Evolutionary conservation across 257 asterid genomes (phyloP), one percentile per base, ranked within the genome.

Genomic region (Nicotiana knightiana): DNA sequence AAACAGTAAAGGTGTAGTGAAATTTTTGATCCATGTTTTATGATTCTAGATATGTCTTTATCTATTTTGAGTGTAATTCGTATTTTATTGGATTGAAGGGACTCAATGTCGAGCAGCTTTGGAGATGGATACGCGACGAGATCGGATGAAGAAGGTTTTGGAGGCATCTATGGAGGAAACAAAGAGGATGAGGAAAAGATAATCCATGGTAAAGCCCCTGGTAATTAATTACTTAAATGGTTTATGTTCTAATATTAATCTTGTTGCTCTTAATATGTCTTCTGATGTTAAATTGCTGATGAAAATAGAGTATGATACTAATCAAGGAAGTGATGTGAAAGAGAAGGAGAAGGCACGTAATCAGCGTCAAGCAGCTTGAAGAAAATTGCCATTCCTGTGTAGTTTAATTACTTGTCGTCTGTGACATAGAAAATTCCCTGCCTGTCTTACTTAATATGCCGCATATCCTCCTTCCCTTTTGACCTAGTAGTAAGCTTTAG

Each of bases 131-230:
- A 94, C 17, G 88, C 93, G 6, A 85, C 94, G 21, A 89, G 97
- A 85, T 85, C 89, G 1, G 97, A 93, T 8, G 98, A 93, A 28
- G 97, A 94, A 79, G 98, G 98, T 13, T 94, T 88, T 71, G 97
- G 98, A 26, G 94, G 98, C 0, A 78, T 82, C 5, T 89, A 89
- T 46, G 87, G 90, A 2, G 84, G 90, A 46, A 93, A 89, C 35
- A 75, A 81, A 51, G 82, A 85, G n/a, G 89, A 82, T 0, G 91
- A 87, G 12, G 89, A 86, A 6, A 81, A 85, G 39, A 83, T 62
- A 6, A 78, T 10, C 1, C 84, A 76, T 11, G 84, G 89, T 21
- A 61, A 63, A 53, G 81, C 59, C 2, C 76, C 83, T 70, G 81
- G 86, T 83, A 10, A 37, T 28, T 28, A 28, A 37, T 37, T 37